Conservation (phyloP, 768 basidiomycete genomes). For the Russula emetica region DNA sequence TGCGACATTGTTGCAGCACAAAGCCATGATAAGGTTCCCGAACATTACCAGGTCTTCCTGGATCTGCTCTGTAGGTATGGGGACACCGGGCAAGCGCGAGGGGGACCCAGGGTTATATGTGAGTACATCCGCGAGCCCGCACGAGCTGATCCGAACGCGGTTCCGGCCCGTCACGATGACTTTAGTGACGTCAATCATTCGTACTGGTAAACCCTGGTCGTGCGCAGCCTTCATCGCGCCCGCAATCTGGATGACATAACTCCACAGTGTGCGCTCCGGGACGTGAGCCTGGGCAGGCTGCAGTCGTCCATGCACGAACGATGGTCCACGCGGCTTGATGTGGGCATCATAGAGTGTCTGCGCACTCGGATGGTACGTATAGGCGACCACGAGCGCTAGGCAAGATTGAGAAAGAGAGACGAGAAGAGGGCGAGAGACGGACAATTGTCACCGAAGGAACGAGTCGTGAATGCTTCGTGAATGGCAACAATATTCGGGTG, state of each 20-base stretch:
- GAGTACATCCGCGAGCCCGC: constrained; percentile 83
- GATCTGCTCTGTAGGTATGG: constrained; percentile 43
- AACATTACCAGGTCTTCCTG: constrained; percentile 89
- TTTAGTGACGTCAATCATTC: constrained; percentile 83
- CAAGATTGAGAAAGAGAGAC: constrained; percentile 15
- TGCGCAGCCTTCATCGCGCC: constrained; percentile 85
- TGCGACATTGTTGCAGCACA: constrained; percentile 67
- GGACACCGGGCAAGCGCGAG: constrained; percentile 1
- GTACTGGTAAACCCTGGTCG: constrained; percentile 70
- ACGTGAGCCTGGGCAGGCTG: constrained; percentile 40
- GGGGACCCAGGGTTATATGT: constrained; percentile 52
- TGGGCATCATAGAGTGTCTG: constrained; percentile 78
- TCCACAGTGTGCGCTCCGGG: constrained; percentile 84
- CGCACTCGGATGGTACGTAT: constrained; percentile 82
- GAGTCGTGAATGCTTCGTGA: constrained; percentile 92
- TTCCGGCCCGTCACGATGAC: constrained; percentile 87
- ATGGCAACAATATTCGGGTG: constrained; percentile 85
- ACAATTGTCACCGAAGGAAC: constrained; percentile 91
- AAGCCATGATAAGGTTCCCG: constrained; percentile 73
- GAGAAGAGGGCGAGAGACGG: constrained; percentile 34
- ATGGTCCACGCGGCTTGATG: constrained; percentile 52
- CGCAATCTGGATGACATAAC: constrained; percentile 86
- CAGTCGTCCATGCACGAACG: constrained; percentile 37
- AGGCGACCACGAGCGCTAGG: constrained; percentile 84
- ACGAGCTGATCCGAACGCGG: constrained; percentile 81